Evolutionary conservation across 148 eudicot genomes (phyloP).

Genomic region (Dianthus caryophyllus): DNA sequence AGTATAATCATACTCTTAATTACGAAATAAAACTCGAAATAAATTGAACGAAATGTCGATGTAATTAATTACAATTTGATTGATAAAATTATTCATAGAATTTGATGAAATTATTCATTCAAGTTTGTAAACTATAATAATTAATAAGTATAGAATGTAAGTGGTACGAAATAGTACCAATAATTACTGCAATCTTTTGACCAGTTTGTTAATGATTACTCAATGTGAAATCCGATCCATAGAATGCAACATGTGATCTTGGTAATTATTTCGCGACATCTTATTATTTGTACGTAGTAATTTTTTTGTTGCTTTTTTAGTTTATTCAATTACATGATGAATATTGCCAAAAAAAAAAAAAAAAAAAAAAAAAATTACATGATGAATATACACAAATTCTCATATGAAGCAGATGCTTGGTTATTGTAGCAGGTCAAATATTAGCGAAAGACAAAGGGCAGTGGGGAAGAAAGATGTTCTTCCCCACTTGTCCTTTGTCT

Average conservation of each 20-base stretch:
- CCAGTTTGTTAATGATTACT: conserved; percentile 16
- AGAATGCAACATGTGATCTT: neutral
- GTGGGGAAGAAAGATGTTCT: too few species aligned
- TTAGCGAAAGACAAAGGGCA: too few species aligned
- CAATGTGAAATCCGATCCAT: neutral
- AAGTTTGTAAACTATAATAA: neutral
- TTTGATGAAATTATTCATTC: neutral
- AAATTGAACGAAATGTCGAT: too few species aligned
- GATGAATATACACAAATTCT: too few species aligned
- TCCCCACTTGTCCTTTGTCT: too few species aligned
- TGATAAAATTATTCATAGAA: neutral
- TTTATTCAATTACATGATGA: too few species aligned
- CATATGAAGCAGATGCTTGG: too few species aligned
- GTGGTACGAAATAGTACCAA: neutral
- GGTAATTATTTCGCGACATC: neutral
- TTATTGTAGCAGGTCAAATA: too few species aligned
- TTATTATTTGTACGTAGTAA: conserved; percentile 1
- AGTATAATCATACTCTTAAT: too few species aligned
- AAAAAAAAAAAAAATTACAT: too few species aligned
- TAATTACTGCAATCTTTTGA: conserved; percentile 9
- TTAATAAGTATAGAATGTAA: neutral
- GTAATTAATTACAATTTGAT: neutral
- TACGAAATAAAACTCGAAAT: too few species aligned
- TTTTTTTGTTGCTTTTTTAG: neutral
- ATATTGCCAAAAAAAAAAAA: too few species aligned